These are phyloP conservation scores for Fusarium sororula DNA, from an alignment of 2,329 filamentous ascomycete genomes.

Conservation along the genomic window DNA sequence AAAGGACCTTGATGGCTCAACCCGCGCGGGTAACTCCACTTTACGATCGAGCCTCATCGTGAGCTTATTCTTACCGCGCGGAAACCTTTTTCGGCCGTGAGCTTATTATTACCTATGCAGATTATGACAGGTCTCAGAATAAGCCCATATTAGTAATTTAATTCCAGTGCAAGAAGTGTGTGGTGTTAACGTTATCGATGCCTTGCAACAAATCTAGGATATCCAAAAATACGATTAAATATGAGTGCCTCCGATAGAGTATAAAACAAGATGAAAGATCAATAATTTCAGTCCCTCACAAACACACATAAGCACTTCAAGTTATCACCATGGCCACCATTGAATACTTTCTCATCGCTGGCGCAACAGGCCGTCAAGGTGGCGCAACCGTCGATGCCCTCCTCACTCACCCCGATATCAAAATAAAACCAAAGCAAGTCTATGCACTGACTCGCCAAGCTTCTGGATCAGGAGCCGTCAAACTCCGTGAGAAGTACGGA, in stretches of 20 bases:
- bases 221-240: neutral
- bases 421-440: constrained; percentile 51
- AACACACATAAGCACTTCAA: too few species aligned
- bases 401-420: constrained; percentile 45
- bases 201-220: neutral
- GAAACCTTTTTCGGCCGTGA: neutral
- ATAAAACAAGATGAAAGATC: neutral
- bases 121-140: neutral
- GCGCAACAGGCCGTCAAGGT: constrained; percentile 46
- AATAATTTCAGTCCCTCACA: neutral
- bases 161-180: neutral
- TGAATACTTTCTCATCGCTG: constrained; percentile 37
- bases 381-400: constrained; percentile 43
- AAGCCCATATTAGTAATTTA: neutral
- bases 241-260: neutral
- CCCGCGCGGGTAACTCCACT: constrained; percentile 4
- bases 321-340: neutral
- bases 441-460: constrained; percentile 60
- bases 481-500: constrained; percentile 47
- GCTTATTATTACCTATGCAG: neutral
- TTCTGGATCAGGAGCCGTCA: constrained; percentile 55
- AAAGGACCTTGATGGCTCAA: neutral
- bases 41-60: neutral
- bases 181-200: neutral
- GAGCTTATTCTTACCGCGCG: neutral